A percentile compares a stretch with the other conserved stretches of the same genome.
Evolutionary conservation across 2,329 filamentous ascomycete species (phyloP).

Genomic region (Daldinia sp.): DNA sequence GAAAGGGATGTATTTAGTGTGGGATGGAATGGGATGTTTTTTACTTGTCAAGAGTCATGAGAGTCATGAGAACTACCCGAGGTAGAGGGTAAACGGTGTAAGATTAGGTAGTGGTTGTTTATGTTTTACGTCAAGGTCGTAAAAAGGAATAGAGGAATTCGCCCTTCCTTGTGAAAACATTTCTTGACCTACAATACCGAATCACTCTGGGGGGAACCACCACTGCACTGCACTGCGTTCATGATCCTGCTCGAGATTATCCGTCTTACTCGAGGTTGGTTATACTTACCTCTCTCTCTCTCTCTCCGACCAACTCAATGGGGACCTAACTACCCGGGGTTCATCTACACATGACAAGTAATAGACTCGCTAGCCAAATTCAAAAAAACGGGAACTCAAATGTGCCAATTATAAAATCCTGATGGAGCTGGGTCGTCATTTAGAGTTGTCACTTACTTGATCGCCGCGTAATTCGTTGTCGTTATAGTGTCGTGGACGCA

Average conservation of each 20-base stretch:
- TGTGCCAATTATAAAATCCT: slow-evolving; percentile 2
- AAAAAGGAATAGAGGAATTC: neutral
- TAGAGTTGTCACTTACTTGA: slow-evolving; percentile 21
- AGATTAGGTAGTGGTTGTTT: too few species aligned
- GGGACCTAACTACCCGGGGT: neutral
- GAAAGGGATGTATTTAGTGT: neutral
- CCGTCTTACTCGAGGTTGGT: neutral
- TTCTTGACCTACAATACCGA: neutral
- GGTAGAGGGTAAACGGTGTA: neutral
- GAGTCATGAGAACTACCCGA: neutral
- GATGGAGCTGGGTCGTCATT: slow-evolving; percentile 9
- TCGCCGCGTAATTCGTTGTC: slow-evolving; percentile 31
- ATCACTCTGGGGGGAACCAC: neutral
- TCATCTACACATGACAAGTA: slow-evolving; percentile 1
- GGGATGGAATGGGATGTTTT: neutral
- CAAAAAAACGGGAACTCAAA: slow-evolving; percentile 13
- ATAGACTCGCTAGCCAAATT: slow-evolving; percentile 13
- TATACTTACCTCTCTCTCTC: slow-evolving; percentile 10
- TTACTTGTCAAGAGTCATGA: neutral
- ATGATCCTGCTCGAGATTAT: slow-evolving; percentile 15
- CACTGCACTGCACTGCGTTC: slow-evolving; percentile 1
- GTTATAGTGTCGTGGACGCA: slow-evolving; percentile 7
- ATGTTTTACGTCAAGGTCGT: too few species aligned
- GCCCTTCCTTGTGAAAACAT: neutral
- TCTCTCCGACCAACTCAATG: neutral